A percentile compares a stretch with the other conserved stretches of the same genome.
These are phyloP conservation scores for Hyphopichia fennica DNA, from an alignment of 1,139 yeast genomes.

Conservation along the genomic window DNA sequence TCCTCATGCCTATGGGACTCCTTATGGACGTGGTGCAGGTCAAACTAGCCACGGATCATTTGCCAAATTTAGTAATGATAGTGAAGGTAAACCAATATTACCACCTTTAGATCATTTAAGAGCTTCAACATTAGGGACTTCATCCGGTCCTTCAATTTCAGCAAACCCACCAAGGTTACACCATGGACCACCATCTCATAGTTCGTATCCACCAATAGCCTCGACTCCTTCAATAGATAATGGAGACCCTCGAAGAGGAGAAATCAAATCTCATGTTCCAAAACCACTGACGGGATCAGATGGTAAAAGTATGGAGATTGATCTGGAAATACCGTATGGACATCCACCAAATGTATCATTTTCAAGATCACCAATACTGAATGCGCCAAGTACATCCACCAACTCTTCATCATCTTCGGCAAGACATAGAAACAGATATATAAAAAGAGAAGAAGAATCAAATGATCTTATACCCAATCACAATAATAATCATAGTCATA, in stretches of 20 bases:
- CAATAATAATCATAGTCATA: too few species aligned
- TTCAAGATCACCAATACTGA: background rate
- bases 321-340: background rate
- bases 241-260: too few species aligned
- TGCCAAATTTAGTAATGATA: background rate
- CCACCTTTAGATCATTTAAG: slow-evolving; percentile 7
- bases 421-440: background rate
- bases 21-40: background rate
- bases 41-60: background rate
- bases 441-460: background rate
- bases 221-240: too few species aligned
- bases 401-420: background rate
- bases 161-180: too few species aligned
- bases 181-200: too few species aligned
- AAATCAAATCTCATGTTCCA: background rate
- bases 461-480: too few species aligned
- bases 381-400: background rate
- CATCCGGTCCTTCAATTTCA: background rate
- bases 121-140: background rate
- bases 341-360: background rate
- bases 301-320: background rate
- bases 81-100: slow-evolving; percentile 4
- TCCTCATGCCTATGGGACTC: background rate
- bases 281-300: background rate
- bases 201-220: too few species aligned